Conservation (phyloP, 805 yeast species). For the Yamadazyma tumulicola region DNA sequence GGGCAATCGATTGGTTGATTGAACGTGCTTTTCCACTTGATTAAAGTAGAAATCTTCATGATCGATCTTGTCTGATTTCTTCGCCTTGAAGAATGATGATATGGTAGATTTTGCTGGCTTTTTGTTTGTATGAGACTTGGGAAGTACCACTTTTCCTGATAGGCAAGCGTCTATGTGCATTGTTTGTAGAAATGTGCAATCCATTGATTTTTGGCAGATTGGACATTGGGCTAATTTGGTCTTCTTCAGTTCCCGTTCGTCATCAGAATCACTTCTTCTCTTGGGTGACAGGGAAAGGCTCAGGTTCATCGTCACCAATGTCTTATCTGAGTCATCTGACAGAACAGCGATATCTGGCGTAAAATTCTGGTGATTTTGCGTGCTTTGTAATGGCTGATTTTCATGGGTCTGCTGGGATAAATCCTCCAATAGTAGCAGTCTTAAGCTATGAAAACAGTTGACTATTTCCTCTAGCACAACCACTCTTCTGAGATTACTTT, state of each 20-base stretch:
- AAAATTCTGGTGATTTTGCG: too few relatives aligned
- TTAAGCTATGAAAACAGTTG: constrained; percentile 43
- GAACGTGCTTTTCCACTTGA: constrained; percentile 23
- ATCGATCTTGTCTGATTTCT: constrained; percentile 1
- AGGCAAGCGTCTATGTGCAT: constrained; percentile 64
- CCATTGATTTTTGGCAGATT: constrained; percentile 54
- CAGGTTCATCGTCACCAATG: not conserved
- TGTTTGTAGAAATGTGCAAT: constrained; percentile 52
- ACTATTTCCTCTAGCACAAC: constrained; percentile 70
- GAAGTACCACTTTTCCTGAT: constrained; percentile 21
- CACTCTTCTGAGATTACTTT: constrained; percentile 65
- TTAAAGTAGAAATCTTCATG: constrained; percentile 27
- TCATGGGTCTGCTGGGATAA: too few relatives aligned
- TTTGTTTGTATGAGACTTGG: constrained; percentile 3
- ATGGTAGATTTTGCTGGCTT: constrained; percentile 14
- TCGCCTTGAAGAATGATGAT: constrained; percentile 27
- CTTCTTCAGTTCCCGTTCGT: constrained; percentile 9
- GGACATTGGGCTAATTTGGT: constrained; percentile 57
- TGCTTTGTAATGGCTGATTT: too few relatives aligned
- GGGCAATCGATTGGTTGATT: constrained; percentile 44
- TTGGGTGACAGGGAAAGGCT: not conserved
- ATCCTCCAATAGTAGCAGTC: constrained; percentile 3
- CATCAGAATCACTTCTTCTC: not conserved
- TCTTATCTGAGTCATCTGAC: too few relatives aligned
- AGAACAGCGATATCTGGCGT: too few relatives aligned